Base-by-base conservation (phyloP, 768 basidiomycete genomes). In the Multifurca ochricompacta region DNA sequence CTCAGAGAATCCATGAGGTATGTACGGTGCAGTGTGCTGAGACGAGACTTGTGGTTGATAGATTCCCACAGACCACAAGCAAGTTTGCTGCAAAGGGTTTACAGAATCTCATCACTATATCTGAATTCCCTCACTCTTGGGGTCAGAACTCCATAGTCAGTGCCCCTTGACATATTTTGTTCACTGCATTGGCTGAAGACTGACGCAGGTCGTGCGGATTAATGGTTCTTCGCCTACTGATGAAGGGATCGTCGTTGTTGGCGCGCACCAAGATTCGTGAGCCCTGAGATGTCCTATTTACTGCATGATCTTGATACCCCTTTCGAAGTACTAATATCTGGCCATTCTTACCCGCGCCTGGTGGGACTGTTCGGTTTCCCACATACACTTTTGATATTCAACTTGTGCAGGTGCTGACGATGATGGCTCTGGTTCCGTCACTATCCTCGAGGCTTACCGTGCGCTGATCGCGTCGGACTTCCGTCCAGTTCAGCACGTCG, bases 251-350 rank as follows among this genome's bases (percentile, higher is more conserved):
- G 75, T 92, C 32, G 73, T 92, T 58, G 72, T 92, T 60, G 77
- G 80, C 35, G 91, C 91, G 39, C 91, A 93, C 68, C 87, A 85
- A 66, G 91, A 92, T 67, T 89, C 87, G 85, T 80, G 54, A 50
- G 57, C 41, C 44, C 51, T 50, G 30, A 50, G 23, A 41, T 40
- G 43, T 56, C 37, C 44, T 47, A 40, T 40, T 43, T 23, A 43
- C 23, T 47, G 32, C 21, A 14, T 31, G 45, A 34, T 47, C 28
- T 37, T 53, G 40, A 47, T 37, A 41, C 49, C 19, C 58, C 53
- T 41, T 51, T 41, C 19, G 39, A 60, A 86, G 84, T 62, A 85
- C 81, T n/a, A 85, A 84, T 69, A 66, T 82, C 66, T 86, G 83
- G 82, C 85, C 85, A 30, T 88, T 87, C 70, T 69, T 82, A 28